A percentile compares a stretch with the other conserved stretches of the same genome.
Conservation (phyloP, 2,329 filamentous ascomycete species). For the Epichloe hybrida region DNA sequence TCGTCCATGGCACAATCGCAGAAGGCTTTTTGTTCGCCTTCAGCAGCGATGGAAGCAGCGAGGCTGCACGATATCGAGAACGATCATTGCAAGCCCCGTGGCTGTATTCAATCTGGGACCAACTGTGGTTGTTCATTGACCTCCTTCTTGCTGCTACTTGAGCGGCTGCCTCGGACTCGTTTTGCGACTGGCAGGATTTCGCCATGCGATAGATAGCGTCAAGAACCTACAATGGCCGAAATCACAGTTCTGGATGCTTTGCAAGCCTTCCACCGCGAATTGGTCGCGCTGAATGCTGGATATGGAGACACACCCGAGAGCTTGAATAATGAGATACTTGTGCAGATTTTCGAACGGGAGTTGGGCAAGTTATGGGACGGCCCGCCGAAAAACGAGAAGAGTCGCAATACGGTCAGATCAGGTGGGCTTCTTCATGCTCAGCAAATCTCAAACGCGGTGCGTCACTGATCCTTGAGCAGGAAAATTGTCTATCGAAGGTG, state of each 20-base stretch:
- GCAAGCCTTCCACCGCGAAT: constrained; percentile 73
- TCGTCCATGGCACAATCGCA: constrained; percentile 8
- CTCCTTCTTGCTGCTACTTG: not conserved
- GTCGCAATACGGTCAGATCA: constrained; percentile 55
- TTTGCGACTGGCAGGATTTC: constrained; percentile 4
- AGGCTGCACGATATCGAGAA: constrained; percentile 20
- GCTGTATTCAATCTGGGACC: constrained; percentile 8
- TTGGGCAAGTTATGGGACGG: constrained; percentile 65
- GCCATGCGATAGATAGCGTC: constrained; percentile 38
- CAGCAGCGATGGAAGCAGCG: constrained; percentile 14
- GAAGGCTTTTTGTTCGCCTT: constrained; percentile 6
- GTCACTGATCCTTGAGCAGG: constrained; percentile 34
- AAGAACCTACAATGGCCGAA: constrained; percentile 50
- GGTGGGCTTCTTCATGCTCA: constrained; percentile 31
- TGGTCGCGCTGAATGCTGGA: constrained; percentile 61
- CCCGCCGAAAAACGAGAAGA: constrained; percentile 58
- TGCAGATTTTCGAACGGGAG: constrained; percentile 56
- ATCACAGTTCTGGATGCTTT: constrained; percentile 62
- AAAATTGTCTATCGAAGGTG: constrained; percentile 58
- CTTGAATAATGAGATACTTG: constrained; percentile 56
- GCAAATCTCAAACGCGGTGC: not conserved
- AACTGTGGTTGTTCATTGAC: constrained; percentile 1
- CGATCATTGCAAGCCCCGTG: not conserved
- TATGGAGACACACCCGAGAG: constrained; percentile 47
- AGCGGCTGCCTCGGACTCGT: not conserved